These are phyloP conservation scores for Annulohypoxylon moriforme DNA, from an alignment of 495 filamentous ascomycete genomes.

Conservation along the genomic window DNA sequence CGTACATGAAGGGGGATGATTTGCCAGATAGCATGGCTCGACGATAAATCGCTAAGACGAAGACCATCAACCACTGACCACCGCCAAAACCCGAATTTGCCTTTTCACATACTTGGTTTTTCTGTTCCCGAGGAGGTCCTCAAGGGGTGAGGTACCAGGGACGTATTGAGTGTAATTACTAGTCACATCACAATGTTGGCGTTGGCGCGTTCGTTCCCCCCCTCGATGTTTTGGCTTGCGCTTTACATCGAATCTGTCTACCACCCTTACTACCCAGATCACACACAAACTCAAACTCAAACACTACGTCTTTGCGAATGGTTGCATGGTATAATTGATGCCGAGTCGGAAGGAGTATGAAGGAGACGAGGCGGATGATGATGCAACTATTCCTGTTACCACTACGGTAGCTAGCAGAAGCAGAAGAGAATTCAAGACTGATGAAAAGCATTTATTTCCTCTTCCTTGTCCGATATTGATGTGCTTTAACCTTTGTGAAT, in stretches of 20 bases:
- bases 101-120: constrained; percentile 27
- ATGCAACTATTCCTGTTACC: not conserved
- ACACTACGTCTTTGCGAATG: constrained; percentile 6
- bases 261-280: not conserved
- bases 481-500: not conserved
- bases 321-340: constrained; percentile 1
- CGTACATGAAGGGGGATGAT: constrained; percentile 12
- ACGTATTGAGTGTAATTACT: constrained; percentile 36
- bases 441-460: constrained; percentile 25
- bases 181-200: constrained; percentile 8
- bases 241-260: not conserved
- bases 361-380: not conserved
- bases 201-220: constrained; percentile 3
- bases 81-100: constrained; percentile 20
- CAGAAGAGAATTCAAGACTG: constrained; percentile 38
- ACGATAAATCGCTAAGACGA: constrained; percentile 17
- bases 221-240: not conserved
- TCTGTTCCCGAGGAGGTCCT: constrained; percentile 8
- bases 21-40: constrained; percentile 9
- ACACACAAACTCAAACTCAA: not conserved
- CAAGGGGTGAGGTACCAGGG: constrained; percentile 6
- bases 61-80: not conserved
- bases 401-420: constrained; percentile 7
- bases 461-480: not conserved
- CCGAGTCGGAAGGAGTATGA: not conserved